Conservation (phyloP, 2,329 filamentous ascomycete genomes). For the Neopestalotiopsis rosae region DNA sequence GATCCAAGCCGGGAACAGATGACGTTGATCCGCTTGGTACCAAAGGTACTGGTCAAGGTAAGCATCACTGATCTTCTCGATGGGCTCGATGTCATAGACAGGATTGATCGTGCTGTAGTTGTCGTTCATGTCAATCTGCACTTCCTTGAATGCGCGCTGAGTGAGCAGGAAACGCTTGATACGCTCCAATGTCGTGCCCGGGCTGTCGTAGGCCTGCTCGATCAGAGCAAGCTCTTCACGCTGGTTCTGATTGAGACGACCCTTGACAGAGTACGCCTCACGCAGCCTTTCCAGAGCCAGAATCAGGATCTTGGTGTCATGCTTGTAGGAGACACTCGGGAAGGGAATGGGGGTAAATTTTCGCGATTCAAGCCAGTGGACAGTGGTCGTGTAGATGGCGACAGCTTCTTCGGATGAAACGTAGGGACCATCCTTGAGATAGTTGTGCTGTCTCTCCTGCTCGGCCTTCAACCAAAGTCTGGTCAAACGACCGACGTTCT, state of each 20-base stretch:
- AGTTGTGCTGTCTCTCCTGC: slow-evolving; percentile 98
- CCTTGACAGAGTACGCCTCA: slow-evolving; percentile 97
- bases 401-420: slow-evolving; percentile 98
- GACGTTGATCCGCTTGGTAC: slow-evolving; percentile 98
- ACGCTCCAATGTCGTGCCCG: slow-evolving; percentile 90
- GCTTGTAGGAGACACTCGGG: slow-evolving; percentile 98
- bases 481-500: slow-evolving; percentile 94
- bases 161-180: slow-evolving; percentile 98
- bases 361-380: slow-evolving; percentile 97
- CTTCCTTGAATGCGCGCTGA: slow-evolving; percentile 98
- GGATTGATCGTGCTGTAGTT: slow-evolving; percentile 99
- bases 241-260: slow-evolving; percentile 94
- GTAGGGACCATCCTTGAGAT: slow-evolving; percentile 98
- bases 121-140: slow-evolving; percentile 99
- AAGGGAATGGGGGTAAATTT: slow-evolving; percentile 99
- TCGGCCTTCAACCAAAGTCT: slow-evolving; percentile 97
- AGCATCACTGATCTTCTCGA: slow-evolving; percentile 99
- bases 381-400: slow-evolving; percentile 97
- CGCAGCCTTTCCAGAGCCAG: slow-evolving; percentile 89
- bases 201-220: slow-evolving; percentile 97
- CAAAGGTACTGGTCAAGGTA: slow-evolving; percentile 98
- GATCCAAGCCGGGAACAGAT: slow-evolving; percentile 98
- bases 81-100: slow-evolving; percentile 97
- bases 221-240: slow-evolving; percentile 96
- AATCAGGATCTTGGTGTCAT: slow-evolving; percentile 98